phyloP scores from a whole-genome alignment of 2,329 filamentous ascomycete genomes.

The Phoma herbarum region DNA sequence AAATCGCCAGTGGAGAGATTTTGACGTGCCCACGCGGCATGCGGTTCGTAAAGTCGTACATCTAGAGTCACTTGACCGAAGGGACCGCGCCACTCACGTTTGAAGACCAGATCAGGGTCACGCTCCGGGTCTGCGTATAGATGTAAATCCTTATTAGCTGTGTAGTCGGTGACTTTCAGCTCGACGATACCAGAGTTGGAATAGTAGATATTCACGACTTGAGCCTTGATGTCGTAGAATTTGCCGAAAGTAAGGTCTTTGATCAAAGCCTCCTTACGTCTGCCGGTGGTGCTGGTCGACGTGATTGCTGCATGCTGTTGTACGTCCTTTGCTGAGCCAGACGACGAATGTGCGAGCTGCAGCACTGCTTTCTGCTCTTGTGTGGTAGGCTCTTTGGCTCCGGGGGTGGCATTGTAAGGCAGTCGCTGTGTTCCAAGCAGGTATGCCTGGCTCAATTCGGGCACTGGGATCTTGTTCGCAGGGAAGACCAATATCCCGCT shows the following conservation, averaged over 20 bases:
- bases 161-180: conserved; percentile 40
- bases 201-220: conserved; percentile 69
- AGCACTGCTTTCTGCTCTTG: conserved; percentile 40
- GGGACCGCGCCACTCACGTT: conserved; percentile 74
- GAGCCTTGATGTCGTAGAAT: conserved; percentile 75
- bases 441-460: conserved; percentile 30
- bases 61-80: conserved; percentile 76
- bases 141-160: conserved; percentile 67
- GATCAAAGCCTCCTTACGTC: conserved; percentile 62
- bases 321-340: conserved; percentile 23
- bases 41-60: conserved; percentile 74
- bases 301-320: conserved; percentile 25
- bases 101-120: conserved; percentile 33
- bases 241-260: conserved; percentile 64
- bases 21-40: conserved; percentile 67
- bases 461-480: conserved; percentile 28
- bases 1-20: conserved; percentile 68
- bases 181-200: conserved; percentile 48
- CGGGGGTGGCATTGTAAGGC: conserved; percentile 12
- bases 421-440: conserved; percentile 30
- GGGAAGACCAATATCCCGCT: conserved; percentile 31
- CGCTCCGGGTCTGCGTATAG: conserved; percentile 57
- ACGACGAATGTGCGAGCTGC: conserved; percentile 34
- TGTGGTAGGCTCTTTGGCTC: conserved; percentile 18
- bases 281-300: conserved; percentile 11